Evolutionary conservation across 441 rosid species (phyloP).

Genomic region (Lepidium campestre): DNA sequence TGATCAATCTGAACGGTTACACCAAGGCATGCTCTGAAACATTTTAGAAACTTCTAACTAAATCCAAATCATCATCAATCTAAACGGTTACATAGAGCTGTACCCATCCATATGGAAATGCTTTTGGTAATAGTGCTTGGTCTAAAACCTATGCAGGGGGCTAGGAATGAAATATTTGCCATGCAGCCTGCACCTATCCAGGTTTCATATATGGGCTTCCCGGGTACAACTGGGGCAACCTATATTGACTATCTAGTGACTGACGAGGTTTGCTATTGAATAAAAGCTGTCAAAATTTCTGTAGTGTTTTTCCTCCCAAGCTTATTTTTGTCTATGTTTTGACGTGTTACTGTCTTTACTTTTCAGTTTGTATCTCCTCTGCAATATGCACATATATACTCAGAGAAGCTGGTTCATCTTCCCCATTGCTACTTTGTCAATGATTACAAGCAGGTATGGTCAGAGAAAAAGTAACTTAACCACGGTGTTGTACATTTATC

Average conservation of each 20-base stretch:
- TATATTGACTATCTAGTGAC: constrained; percentile 94
- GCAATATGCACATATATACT: constrained; percentile 68
- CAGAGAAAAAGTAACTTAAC: neutral
- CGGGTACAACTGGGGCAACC: constrained; percentile 96
- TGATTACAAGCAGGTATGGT: constrained; percentile 88
- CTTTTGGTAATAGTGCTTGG: constrained; percentile 9
- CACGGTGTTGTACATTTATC: neutral
- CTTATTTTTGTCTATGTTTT: neutral
- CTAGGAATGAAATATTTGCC: constrained; percentile 95
- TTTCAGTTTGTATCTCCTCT: constrained; percentile 91
- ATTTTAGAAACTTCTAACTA: neutral
- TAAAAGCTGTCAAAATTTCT: neutral
- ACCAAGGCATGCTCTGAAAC: constrained; percentile 58
- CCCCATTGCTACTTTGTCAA: constrained; percentile 99
- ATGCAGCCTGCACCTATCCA: constrained; percentile 99
- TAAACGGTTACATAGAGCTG: neutral
- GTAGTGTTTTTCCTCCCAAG: neutral
- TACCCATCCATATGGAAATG: neutral
- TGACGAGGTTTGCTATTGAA: constrained; percentile 62
- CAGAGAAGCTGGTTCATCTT: constrained; percentile 95
- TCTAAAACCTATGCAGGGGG: constrained; percentile 56
- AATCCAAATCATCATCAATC: no score
- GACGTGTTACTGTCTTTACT: constrained; percentile 10
- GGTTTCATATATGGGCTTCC: constrained; percentile 99
- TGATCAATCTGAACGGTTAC: constrained; percentile 91